Evolutionary conservation across 306 rosid species (phyloP), one percentile per base, ranked within the genome.

Genomic region (Herpetospermum pedunculosum): DNA sequence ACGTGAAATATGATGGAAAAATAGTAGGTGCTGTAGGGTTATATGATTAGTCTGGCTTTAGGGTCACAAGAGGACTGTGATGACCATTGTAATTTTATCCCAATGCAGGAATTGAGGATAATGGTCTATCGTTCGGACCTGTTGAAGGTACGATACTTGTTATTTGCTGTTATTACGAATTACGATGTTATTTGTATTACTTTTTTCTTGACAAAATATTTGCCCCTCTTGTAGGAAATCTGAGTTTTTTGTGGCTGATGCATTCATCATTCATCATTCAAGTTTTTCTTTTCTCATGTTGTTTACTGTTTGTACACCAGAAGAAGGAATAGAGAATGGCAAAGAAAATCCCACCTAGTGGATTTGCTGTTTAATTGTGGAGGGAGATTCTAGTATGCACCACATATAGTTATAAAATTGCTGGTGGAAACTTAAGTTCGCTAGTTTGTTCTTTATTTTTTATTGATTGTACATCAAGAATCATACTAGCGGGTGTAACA

Each of bases 81-180:
- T 35, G 10, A 49, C 9, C 43, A 28, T 50, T 72, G 16, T 48
- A 53, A 53, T 54, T 72, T 80, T 80, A 43, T 77, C 68, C 80
- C 76, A 38, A 44, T 80, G 54, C 90, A 92, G 98, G 93, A 83
- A 83, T 92, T 64, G 98, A 92, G 71, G 98, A 92, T 77, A 78
- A 90, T 76, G 80, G 81, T 87, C 91, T 92, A 70, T 82, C 97
- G 71, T 90, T 88, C 76, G 98, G 90, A 64, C 98, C 90, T 9
- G 93, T 92, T 58, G 98, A 92, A 90, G 98, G 97, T 92, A 92
- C 76, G 84, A 19, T 77, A 49, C 60, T 71, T 34, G 60, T 77
- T 35, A 54, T 41, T 62, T 72, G 58, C 50, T 49, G 48, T 72
- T 14, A 23, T 77, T 69, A 32, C 44, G 35, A 48, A n/a, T n/a